Percentiles rank a stretch among this genome's conserved stretches.
phyloP scores from a whole-genome alignment of 352 stramenopile genomes.

The Phytophthora chlamydospora region DNA sequence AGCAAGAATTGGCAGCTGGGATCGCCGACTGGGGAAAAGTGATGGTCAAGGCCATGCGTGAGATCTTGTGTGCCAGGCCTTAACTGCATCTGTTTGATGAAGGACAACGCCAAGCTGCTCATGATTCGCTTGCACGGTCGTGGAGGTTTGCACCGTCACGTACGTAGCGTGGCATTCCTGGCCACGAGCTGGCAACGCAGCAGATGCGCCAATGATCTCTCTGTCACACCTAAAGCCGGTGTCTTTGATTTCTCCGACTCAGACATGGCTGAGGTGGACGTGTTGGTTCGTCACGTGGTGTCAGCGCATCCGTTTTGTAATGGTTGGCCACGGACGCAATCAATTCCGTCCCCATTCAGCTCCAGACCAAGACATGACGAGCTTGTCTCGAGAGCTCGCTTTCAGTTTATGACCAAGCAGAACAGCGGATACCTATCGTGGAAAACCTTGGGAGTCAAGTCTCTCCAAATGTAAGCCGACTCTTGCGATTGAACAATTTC shows the following conservation, averaged over 20 bases:
- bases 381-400: not conserved
- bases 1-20: conserved; percentile 22
- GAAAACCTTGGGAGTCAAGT: conserved; percentile 5
- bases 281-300: conserved; percentile 16
- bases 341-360: conserved; percentile 16
- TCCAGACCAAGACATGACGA: not conserved
- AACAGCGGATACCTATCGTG: not conserved
- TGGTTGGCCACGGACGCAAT: conserved; percentile 18
- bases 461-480: conserved; percentile 13
- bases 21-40: conserved; percentile 29
- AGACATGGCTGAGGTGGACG: conserved; percentile 10
- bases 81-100: not conserved
- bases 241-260: conserved; percentile 18
- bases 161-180: conserved; percentile 4
- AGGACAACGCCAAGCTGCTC: conserved; percentile 11
- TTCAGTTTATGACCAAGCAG: not conserved
- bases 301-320: conserved; percentile 35
- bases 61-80: conserved; percentile 15
- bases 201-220: conserved; percentile 28
- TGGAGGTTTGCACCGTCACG: conserved; percentile 17
- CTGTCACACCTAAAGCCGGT: conserved; percentile 23
- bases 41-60: conserved; percentile 31
- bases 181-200: conserved; percentile 23
- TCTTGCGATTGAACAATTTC: conserved; percentile 17
- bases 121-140: conserved; percentile 6